Conservation (phyloP, 257 asterid species). For the Pogostemon cablin region DNA sequence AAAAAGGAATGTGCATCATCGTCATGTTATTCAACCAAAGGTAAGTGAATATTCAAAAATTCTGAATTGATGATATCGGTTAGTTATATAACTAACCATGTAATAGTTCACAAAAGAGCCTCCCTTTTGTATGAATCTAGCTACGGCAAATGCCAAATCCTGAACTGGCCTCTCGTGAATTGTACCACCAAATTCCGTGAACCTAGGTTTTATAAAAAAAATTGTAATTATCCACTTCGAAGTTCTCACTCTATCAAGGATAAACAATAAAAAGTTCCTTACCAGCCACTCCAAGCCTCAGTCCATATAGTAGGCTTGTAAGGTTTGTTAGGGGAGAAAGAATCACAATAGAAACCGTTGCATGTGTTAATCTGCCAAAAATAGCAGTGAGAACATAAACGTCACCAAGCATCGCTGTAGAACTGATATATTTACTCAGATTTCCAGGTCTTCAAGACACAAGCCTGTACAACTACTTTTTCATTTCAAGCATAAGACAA, state of each 20-base stretch:
- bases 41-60: neutral
- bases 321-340: constrained; percentile 76
- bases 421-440: neutral
- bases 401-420: constrained; percentile 1
- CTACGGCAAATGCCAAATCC: constrained; percentile 93
- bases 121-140: constrained; percentile 86
- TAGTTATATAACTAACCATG: constrained; percentile 65
- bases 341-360: constrained; percentile 92
- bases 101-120: constrained; percentile 90
- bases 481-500: neutral
- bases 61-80: constrained; percentile 2
- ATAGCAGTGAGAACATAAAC: constrained; percentile 12
- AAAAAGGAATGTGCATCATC: neutral
- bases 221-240: constrained; percentile 20
- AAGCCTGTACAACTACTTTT: neutral
- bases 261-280: constrained; percentile 16
- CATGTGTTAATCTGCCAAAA: constrained; percentile 82
- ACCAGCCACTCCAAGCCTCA: constrained; percentile 99
- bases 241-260: neutral
- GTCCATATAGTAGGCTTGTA: constrained; percentile 96
- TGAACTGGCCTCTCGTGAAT: constrained; percentile 76
- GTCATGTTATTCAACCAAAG: constrained; percentile 1
- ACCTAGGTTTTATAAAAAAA: constrained; percentile 50
- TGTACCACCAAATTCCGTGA: constrained; percentile 82
- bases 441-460: constrained; percentile 1